Evolutionary conservation across 106 monocot genomes (phyloP).

Genomic region (Apostasia ramifera): DNA sequence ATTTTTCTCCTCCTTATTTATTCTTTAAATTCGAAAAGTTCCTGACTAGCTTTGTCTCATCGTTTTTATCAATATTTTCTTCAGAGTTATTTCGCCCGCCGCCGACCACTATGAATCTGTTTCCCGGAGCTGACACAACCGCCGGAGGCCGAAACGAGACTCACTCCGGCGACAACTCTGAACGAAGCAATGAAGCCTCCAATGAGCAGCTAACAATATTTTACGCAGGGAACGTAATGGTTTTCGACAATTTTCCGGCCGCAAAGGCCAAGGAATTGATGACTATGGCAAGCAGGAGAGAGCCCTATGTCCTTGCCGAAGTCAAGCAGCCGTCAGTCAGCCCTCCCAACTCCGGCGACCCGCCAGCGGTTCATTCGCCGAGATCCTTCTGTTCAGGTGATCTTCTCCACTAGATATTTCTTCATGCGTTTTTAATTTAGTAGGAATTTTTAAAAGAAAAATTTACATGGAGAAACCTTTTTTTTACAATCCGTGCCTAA

Average conservation of each 20-base stretch:
- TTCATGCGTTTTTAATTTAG: too few species aligned
- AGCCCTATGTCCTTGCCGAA: background rate
- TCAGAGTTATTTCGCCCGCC: background rate
- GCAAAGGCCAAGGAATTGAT: conserved; percentile 41
- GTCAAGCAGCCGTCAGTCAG: too few species aligned
- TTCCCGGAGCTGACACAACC: conserved; percentile 11
- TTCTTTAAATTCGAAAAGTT: background rate
- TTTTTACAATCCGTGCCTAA: too few species aligned
- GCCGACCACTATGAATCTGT: conserved; percentile 23
- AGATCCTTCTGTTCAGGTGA: too few species aligned
- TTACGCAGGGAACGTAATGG: conserved; percentile 9
- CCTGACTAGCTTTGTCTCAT: too few species aligned
- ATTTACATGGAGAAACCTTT: too few species aligned
- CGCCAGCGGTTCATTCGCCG: too few species aligned
- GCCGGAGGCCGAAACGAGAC: background rate
- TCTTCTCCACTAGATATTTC: too few species aligned
- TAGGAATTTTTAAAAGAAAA: too few species aligned
- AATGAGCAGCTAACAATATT: conserved; percentile 10
- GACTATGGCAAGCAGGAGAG: conserved; percentile 20
- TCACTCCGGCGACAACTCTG: background rate
- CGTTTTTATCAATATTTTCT: too few species aligned
- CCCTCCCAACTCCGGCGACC: too few species aligned
- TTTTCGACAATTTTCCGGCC: conserved; percentile 48
- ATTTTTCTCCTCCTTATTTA: background rate
- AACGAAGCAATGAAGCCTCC: background rate